Conservation (phyloP, 139 green algal species). For the Micromonas pusilla region DNA sequence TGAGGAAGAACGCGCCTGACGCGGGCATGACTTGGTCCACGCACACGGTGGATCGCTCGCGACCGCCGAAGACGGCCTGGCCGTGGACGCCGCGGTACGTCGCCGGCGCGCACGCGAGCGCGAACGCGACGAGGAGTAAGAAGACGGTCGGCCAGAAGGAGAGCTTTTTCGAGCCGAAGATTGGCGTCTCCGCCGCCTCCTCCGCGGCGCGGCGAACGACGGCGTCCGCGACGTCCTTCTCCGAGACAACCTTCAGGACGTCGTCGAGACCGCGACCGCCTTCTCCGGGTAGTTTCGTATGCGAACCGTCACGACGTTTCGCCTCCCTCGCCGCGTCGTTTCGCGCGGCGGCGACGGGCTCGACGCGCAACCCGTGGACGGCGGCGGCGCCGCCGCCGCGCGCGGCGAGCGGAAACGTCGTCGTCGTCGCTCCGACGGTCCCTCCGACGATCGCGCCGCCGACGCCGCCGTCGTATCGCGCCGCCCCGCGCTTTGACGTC, state of each 20-base stretch:
- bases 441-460: no score
- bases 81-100: not conserved
- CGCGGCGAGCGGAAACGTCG: no score
- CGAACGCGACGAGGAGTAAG: not conserved
- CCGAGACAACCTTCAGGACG: not conserved
- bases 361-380: no score
- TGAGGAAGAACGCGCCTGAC: not conserved
- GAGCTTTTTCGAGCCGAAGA: not conserved
- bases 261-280: conserved; percentile 2
- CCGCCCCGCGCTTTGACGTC: no score
- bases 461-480: no score
- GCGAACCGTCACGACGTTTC: not conserved
- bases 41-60: not conserved
- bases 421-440: no score
- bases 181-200: not conserved
- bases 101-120: not conserved
- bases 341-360: not conserved
- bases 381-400: no score
- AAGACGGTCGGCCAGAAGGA: not conserved
- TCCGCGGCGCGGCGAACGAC: not conserved
- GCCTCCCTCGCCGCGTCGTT: not conserved
- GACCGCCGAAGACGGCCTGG: not conserved
- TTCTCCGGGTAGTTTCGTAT: not conserved
- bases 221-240: not conserved
- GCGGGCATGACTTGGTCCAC: conserved; percentile 3